These are phyloP conservation scores for Rhizopogon sp. DNA, from an alignment of 768 basidiomycete genomes.

Conservation along the genomic window DNA sequence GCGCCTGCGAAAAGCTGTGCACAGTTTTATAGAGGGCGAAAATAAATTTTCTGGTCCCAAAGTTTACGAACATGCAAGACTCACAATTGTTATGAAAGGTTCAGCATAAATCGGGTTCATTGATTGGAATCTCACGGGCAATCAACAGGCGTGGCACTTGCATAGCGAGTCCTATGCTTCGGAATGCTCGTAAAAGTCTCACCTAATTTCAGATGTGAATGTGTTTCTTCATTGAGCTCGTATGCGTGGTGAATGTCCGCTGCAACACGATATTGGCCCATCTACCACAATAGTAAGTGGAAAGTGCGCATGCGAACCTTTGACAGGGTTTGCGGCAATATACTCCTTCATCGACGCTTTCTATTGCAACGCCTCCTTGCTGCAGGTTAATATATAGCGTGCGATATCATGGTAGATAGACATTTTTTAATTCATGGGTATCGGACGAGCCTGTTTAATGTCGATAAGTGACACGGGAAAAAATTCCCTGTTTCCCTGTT, in stretches of 20 bases:
- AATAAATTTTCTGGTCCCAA: too few relatives aligned
- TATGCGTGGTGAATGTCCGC: slow-evolving; percentile 63
- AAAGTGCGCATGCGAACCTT: slow-evolving; percentile 30
- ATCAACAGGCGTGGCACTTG: too few relatives aligned
- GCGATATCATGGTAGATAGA: slow-evolving; percentile 18
- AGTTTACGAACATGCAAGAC: too few relatives aligned
- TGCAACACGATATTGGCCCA: slow-evolving; percentile 26
- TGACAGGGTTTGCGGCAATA: slow-evolving; percentile 46
- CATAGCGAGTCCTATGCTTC: slow-evolving; percentile 2
- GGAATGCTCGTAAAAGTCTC: slow-evolving; percentile 57
- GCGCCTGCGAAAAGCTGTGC: too few relatives aligned
- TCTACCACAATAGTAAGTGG: not conserved
- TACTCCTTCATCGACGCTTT: slow-evolving; percentile 51
- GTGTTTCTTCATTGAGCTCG: slow-evolving; percentile 52
- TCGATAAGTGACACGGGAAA: slow-evolving; percentile 44
- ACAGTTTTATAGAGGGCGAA: too few relatives aligned
- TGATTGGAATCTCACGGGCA: too few relatives aligned
- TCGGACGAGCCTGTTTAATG: slow-evolving; percentile 43
- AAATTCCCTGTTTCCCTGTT: slow-evolving; percentile 38
- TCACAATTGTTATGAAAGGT: too few relatives aligned
- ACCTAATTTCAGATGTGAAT: slow-evolving; percentile 57
- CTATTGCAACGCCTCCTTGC: slow-evolving; percentile 56
- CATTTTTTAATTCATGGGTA: slow-evolving; percentile 40
- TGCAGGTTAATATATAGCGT: not conserved
- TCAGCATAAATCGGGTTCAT: too few relatives aligned